Conservation (phyloP, 768 basidiomycete genomes). For the Chalciporus piperatus region DNA sequence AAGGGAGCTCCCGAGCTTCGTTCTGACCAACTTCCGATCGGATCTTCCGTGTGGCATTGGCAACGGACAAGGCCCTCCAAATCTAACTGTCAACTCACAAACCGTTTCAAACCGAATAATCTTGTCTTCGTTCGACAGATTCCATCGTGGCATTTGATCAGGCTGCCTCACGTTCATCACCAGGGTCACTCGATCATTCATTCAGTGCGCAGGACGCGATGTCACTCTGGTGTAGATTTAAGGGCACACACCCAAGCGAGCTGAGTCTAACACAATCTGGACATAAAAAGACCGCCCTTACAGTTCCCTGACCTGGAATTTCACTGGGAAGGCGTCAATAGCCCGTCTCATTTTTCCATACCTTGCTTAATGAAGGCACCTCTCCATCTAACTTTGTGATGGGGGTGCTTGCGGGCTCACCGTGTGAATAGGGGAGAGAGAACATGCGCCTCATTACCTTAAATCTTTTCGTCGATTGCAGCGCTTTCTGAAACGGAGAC, state of each 20-base stretch:
- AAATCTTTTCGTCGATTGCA: conserved; percentile 7
- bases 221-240: not conserved
- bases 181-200: conserved; percentile 10
- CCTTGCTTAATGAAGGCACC: conserved; percentile 18
- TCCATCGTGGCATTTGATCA: too few species aligned
- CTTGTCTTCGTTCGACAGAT: too few species aligned
- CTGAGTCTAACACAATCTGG: conserved; percentile 4
- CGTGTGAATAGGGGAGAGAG: conserved; percentile 20
- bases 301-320: not conserved
- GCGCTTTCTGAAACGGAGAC: conserved; percentile 13
- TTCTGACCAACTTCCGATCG: conserved; percentile 33
- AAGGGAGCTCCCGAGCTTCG: conserved; percentile 20
- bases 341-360: conserved; percentile 4
- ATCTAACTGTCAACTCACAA: not conserved
- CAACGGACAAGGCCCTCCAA: not conserved
- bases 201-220: not conserved
- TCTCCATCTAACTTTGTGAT: not conserved
- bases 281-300: conserved; percentile 8
- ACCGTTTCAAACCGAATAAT: not conserved
- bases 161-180: too few species aligned
- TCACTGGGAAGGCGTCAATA: not conserved
- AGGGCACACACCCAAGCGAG: not conserved
- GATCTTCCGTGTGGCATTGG: conserved; percentile 11
- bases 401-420: conserved; percentile 6
- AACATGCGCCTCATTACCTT: conserved; percentile 1